Conservation (phyloP, 169 alveolate species). For the Amoebophrya sp. region DNA sequence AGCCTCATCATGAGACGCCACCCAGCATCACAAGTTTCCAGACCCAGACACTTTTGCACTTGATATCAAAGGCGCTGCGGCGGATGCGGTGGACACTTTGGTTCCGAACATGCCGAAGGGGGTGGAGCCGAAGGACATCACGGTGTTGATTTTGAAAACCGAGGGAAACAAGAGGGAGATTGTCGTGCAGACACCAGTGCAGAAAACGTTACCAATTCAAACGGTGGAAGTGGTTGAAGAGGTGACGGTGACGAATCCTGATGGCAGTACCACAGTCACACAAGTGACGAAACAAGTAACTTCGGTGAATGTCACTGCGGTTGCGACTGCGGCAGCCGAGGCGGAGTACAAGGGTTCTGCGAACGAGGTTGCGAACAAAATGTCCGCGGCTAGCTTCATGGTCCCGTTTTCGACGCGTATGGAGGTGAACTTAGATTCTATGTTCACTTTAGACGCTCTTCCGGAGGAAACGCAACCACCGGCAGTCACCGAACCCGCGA, state of each 20-base stretch:
- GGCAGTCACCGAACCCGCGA: background rate
- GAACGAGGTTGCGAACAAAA: background rate
- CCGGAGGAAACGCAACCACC: background rate
- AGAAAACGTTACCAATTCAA: background rate
- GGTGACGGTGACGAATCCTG: too few relatives aligned
- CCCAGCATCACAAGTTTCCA: too few relatives aligned
- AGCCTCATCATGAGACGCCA: too few relatives aligned
- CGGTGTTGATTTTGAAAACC: background rate
- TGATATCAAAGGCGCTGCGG: too few relatives aligned
- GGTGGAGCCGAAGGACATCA: background rate
- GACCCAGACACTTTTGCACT: too few relatives aligned
- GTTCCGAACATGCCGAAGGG: background rate
- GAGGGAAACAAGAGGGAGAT: background rate
- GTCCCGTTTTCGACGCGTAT: background rate
- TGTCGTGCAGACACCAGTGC: background rate
- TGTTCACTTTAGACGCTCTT: background rate
- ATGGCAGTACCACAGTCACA: too few relatives aligned
- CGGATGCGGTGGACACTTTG: background rate
- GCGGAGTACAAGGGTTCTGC: background rate
- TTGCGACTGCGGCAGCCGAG: too few relatives aligned
- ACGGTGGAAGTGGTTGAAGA: background rate
- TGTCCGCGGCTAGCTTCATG: background rate
- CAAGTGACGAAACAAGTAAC: too few relatives aligned
- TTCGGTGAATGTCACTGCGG: too few relatives aligned
- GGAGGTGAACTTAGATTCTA: background rate